Evolutionary conservation across 2,329 filamentous ascomycete genomes (phyloP), one percentile per base, ranked within the genome.

Genomic region (Neonectria ditissima): DNA sequence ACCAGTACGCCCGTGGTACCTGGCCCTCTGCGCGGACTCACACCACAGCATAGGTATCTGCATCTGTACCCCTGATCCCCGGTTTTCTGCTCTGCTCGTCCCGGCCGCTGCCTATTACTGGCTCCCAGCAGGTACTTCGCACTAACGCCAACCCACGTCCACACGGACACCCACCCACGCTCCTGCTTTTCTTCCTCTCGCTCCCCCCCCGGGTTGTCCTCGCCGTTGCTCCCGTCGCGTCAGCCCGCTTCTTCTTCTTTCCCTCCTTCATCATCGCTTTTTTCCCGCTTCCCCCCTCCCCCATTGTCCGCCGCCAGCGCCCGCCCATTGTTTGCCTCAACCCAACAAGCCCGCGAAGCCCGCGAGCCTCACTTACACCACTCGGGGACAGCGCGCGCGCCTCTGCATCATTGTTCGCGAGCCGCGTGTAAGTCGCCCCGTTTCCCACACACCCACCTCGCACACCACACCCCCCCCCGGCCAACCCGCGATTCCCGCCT

Each of bases 351-450:
- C 52, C 56, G 52, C 59, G 34, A 37, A 14, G n/a, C n/a, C 50
- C 59, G 59, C 32, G 34, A 37, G 34, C 34, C 28, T 20, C 62
- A 30, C 47, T 55, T 53, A 34, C 26, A 30, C 51, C 47, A n/a
- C n/a, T n/a, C n/a, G n/a, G 45, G 34, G 43, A 28, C 18, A 37
- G 43, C 48, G 37, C n/a, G n/a, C n/a, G n/a, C n/a, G 26, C 44
- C 39, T 24, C n/a, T 39, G 45, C 65, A 55, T 66, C 55, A n/a
- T 50, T 62, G 63, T 69, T 26, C 50, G 39, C 59, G 57, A 59
- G 55, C 69, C 59, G 66, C 75, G 75, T 78, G 74, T 77, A 78
- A 78, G 76, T 78, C 75, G 68, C n/a, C n/a, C n/a, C n/a, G n/a
- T 20, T 18, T 63, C 63, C 54, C 54, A 16, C 16, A n/a, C 45